A percentile compares a stretch with the other conserved stretches of the same genome.
phyloP scores from a whole-genome alignment of 352 stramenopile species.

The Phytophthora sansomeana region DNA sequence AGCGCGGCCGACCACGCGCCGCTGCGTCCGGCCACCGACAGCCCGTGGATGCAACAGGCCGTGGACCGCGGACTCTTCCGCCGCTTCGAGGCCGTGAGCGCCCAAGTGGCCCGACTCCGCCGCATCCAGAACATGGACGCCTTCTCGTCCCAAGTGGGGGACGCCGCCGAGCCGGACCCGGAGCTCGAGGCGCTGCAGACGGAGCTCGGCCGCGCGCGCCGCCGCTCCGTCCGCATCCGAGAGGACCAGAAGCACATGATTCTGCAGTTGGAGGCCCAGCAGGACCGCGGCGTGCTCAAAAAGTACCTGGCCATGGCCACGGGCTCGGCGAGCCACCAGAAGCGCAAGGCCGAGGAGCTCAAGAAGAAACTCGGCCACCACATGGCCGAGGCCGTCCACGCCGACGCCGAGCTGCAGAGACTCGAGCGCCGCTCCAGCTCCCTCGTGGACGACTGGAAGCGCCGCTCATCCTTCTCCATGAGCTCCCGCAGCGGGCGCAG shows the following conservation, averaged over 20 bases:
- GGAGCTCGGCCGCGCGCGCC: slow-evolving; percentile 52
- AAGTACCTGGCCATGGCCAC: slow-evolving; percentile 67
- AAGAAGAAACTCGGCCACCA: slow-evolving; percentile 67
- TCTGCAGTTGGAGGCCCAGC: slow-evolving; percentile 65
- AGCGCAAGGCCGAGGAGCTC: slow-evolving; percentile 53
- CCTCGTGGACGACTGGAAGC: slow-evolving; percentile 55
- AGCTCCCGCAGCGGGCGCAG: slow-evolving; percentile 22
- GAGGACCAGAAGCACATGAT: slow-evolving; percentile 71
- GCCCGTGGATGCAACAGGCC: slow-evolving; percentile 33
- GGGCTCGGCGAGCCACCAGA: slow-evolving; percentile 34
- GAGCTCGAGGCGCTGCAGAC: slow-evolving; percentile 52
- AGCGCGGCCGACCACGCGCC: slow-evolving; percentile 4
- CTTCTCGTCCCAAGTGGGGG: slow-evolving; percentile 19
- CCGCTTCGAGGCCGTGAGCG: slow-evolving; percentile 63
- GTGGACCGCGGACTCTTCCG: slow-evolving; percentile 69
- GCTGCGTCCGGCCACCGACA: slow-evolving; percentile 16
- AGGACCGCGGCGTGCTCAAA: slow-evolving; percentile 61
- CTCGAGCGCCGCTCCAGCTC: slow-evolving; percentile 66
- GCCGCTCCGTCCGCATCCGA: slow-evolving; percentile 50
- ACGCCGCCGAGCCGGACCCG: slow-evolving; percentile 24
- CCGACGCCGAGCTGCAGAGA: slow-evolving; percentile 62
- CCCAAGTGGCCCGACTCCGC: slow-evolving; percentile 50
- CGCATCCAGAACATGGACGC: slow-evolving; percentile 49
- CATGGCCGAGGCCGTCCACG: slow-evolving; percentile 55
- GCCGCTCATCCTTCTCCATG: slow-evolving; percentile 43